Percentiles rank a stretch among this genome's conserved stretches.
Evolutionary conservation across 768 basidiomycete genomes (phyloP).

Genomic region (Macrolepiota fuliginosa): DNA sequence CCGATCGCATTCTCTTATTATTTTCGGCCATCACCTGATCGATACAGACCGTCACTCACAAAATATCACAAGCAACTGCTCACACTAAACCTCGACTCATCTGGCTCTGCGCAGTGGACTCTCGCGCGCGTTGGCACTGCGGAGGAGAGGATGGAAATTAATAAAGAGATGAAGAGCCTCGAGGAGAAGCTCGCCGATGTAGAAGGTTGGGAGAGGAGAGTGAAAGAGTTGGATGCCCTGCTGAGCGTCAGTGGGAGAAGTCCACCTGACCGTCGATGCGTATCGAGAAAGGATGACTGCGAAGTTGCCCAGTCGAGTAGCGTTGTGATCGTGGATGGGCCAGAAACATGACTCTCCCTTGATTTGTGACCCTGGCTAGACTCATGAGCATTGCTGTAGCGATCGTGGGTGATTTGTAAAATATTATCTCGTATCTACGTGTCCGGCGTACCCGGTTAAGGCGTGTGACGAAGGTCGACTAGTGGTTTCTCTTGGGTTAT

Average conservation of each 20-base stretch:
- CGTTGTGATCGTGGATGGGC: neutral
- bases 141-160: conserved; percentile 72
- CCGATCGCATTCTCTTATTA: no score
- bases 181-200: conserved; percentile 72
- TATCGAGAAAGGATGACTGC: neutral
- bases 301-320: neutral
- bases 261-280: neutral
- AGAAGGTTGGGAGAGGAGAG: conserved; percentile 65
- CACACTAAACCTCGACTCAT: conserved; percentile 64
- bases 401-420: no score
- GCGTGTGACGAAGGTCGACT: no score
- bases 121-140: conserved; percentile 68
- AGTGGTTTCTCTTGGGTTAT: no score
- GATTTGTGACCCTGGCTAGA: no score
- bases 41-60: conserved; percentile 68
- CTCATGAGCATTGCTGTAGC: no score
- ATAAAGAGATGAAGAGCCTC: conserved; percentile 68
- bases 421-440: no score
- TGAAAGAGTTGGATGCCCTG: conserved; percentile 60
- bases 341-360: no score
- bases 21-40: neutral
- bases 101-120: conserved; percentile 64
- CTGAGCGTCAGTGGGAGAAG: conserved; percentile 41
- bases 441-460: no score
- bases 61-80: conserved; percentile 90